A percentile compares a stretch with the other conserved stretches of the same genome.
These are phyloP conservation scores for Venturia oleaginea DNA, from an alignment of 2,329 filamentous ascomycete species.

Conservation along the genomic window DNA sequence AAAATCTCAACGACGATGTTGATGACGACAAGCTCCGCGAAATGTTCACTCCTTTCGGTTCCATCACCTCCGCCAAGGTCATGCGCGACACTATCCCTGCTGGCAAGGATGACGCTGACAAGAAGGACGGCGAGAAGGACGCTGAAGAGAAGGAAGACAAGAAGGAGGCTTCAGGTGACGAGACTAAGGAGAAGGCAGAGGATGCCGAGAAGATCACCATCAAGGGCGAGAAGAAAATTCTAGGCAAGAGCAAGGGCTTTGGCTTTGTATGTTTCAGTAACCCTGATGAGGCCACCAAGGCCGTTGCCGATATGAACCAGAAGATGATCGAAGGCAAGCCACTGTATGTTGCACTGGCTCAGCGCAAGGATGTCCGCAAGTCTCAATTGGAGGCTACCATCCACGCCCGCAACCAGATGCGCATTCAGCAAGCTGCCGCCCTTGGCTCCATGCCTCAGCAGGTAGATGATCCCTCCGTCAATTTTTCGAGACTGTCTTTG, in stretches of 20 bases:
- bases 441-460: constrained; percentile 74
- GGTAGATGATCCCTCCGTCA: constrained; percentile 20
- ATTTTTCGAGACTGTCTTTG: neutral
- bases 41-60: constrained; percentile 83
- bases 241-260: constrained; percentile 99
- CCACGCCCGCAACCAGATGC: constrained; percentile 95
- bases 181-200: constrained; percentile 41
- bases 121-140: constrained; percentile 37
- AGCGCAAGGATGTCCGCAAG: constrained; percentile 99
- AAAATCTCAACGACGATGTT: constrained; percentile 94
- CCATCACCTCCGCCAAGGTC: constrained; percentile 97
- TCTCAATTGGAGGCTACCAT: constrained; percentile 93
- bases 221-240: constrained; percentile 52
- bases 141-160: constrained; percentile 43
- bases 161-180: constrained; percentile 46
- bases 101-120: constrained; percentile 39
- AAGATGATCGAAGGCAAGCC: constrained; percentile 97
- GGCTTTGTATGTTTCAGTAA: constrained; percentile 99
- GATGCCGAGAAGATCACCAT: constrained; percentile 45
- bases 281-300: constrained; percentile 97
- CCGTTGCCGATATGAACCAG: constrained; percentile 99
- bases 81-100: constrained; percentile 72
- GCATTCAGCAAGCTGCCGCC: constrained; percentile 94
- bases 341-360: constrained; percentile 91
- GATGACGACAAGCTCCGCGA: constrained; percentile 96